phyloP scores from a whole-genome alignment of 176 grass and related monocot species.

The Ananas comosus region DNA sequence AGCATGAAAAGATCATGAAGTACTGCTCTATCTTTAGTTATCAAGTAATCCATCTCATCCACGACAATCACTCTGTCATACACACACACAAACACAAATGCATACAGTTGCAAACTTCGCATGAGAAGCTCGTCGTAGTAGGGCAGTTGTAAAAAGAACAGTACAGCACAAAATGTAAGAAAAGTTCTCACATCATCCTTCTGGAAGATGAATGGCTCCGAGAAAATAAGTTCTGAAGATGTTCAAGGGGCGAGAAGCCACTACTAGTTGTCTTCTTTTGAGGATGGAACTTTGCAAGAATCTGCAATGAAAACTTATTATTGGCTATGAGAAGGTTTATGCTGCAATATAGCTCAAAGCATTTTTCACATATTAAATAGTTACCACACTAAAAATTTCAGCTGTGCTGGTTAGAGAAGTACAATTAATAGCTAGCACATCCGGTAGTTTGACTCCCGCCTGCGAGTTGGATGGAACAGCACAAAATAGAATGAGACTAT shows the following conservation, averaged over 20 bases:
- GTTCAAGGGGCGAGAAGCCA: slow-evolving; percentile 50
- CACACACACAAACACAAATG: background rate
- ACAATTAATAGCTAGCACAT: slow-evolving; percentile 73
- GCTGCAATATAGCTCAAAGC: background rate
- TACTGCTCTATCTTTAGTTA: slow-evolving; percentile 74
- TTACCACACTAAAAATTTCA: slow-evolving; percentile 84
- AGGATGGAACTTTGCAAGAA: slow-evolving; percentile 46
- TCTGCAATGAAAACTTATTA: slow-evolving; percentile 41
- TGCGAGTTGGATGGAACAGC: slow-evolving; percentile 4
- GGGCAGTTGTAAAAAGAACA: background rate
- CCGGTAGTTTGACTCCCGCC: slow-evolving; percentile 49
- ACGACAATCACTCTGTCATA: slow-evolving; percentile 60
- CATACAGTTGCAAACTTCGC: background rate
- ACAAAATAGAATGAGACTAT: background rate
- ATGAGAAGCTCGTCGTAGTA: too few relatives aligned
- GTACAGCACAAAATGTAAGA: background rate
- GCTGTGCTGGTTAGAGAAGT: slow-evolving; percentile 57
- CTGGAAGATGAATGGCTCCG: slow-evolving; percentile 36
- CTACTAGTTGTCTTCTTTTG: slow-evolving; percentile 32
- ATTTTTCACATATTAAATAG: background rate
- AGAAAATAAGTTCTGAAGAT: slow-evolving; percentile 62
- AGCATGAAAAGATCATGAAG: slow-evolving; percentile 99
- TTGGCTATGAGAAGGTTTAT: slow-evolving; percentile 12
- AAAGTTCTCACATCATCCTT: slow-evolving; percentile 69
- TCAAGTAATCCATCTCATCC: slow-evolving; percentile 96